Evolutionary conservation across 176 grass and related monocot species (phyloP).

Genomic region (Bonia amplexicaulis): DNA sequence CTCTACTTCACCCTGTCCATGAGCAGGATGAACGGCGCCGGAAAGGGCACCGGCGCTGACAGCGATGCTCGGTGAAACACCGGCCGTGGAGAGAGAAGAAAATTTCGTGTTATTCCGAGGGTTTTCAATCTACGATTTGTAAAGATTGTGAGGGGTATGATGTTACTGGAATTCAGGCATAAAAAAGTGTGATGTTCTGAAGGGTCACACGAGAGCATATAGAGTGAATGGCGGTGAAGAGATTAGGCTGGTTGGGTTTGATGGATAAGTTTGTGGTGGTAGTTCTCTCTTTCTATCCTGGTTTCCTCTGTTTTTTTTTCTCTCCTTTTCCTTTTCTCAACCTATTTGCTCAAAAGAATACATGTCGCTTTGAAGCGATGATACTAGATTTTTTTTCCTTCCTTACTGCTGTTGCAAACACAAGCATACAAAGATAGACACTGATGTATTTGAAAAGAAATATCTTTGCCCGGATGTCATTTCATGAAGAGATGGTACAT

Average conservation of each 20-base stretch:
- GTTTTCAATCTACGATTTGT: conserved; percentile 6
- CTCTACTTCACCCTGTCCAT: conserved; percentile 88
- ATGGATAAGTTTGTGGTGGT: conserved; percentile 28
- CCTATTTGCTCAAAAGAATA: background rate
- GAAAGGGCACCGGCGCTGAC: background rate
- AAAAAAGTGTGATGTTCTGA: background rate
- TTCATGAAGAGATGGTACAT: background rate
- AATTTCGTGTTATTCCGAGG: background rate
- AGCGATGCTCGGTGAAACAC: conserved; percentile 36
- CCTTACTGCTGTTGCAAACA: background rate
- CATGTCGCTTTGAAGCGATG: background rate
- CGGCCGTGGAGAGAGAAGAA: background rate
- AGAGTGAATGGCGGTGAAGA: conserved; percentile 4
- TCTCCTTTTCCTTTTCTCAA: background rate
- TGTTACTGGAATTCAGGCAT: background rate
- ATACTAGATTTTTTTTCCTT: background rate
- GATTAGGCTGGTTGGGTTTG: background rate
- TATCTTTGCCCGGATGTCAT: conserved; percentile 6
- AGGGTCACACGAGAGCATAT: background rate
- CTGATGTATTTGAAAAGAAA: background rate
- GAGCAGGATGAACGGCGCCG: conserved; percentile 31
- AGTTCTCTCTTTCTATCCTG: background rate
- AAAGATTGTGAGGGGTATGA: background rate
- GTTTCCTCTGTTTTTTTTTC: background rate
- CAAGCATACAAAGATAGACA: conserved; percentile 9